A percentile compares a stretch with the other conserved stretches of the same genome.
These are phyloP conservation scores for Arthroderma sp. DNA, from an alignment of 2,329 filamentous ascomycete species.

Conservation along the genomic window DNA sequence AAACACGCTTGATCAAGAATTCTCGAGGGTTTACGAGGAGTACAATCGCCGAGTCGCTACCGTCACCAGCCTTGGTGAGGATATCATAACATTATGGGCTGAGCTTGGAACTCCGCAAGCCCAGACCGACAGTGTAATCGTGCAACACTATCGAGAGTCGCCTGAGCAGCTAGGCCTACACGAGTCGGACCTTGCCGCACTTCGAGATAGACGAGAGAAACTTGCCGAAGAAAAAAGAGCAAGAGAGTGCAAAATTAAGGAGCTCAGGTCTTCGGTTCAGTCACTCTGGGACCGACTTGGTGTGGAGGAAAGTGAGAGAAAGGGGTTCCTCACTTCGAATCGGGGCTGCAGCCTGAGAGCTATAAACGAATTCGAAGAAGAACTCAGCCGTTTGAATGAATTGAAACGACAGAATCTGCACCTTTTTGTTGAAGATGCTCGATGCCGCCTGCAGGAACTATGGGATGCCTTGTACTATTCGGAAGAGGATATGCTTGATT, in stretches of 20 bases:
- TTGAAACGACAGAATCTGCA: conserved; percentile 91
- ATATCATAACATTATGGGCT: conserved; percentile 89
- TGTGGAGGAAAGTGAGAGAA: conserved; percentile 68
- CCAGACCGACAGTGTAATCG: conserved; percentile 75
- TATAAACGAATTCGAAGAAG: conserved; percentile 93
- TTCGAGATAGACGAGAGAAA: conserved; percentile 65
- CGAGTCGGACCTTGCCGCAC: conserved; percentile 63
- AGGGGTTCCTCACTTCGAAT: conserved; percentile 72
- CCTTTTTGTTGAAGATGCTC: conserved; percentile 87
- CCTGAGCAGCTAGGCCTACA: conserved; percentile 91
- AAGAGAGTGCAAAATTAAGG: conserved; percentile 63
- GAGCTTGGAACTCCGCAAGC: conserved; percentile 89
- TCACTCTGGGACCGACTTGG: conserved; percentile 78
- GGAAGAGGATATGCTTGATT: conserved; percentile 97
- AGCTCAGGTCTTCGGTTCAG: conserved; percentile 67
- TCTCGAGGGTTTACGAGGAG: conserved; percentile 90
- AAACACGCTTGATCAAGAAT: conserved; percentile 73
- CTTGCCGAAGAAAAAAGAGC: conserved; percentile 77
- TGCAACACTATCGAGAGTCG: conserved; percentile 77
- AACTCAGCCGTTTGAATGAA: conserved; percentile 73
- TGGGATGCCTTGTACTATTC: conserved; percentile 93
- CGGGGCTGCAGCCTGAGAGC: conserved; percentile 80
- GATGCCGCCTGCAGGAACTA: conserved; percentile 79
- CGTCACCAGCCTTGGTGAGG: conserved; percentile 62
- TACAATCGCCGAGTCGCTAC: conserved; percentile 70